Conservation (phyloP, 352 stramenopile species). For the Phytopythium mirpurense region DNA sequence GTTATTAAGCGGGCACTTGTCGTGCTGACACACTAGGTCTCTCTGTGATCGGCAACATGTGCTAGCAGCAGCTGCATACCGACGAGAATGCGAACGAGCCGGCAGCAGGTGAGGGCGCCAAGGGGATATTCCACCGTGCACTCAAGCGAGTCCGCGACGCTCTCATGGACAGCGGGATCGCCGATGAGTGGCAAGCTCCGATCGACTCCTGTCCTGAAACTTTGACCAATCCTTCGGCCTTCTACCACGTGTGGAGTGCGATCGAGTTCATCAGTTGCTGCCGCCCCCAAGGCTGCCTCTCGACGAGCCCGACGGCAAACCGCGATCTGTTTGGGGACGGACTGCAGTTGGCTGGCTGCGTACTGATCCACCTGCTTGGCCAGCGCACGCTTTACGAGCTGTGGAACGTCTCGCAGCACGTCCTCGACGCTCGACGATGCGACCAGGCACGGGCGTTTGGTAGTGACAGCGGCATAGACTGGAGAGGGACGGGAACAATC, state of each 20-base stretch:
- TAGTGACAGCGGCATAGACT: not conserved
- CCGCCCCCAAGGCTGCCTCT: conserved; percentile 9
- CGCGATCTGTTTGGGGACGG: conserved; percentile 51
- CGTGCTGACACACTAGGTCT: not conserved
- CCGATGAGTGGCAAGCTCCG: conserved; percentile 28
- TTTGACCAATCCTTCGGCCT: conserved; percentile 36
- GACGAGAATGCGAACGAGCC: not conserved
- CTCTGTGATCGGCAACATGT: too few relatives aligned
- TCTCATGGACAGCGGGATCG: conserved; percentile 27
- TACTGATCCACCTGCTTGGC: conserved; percentile 44
- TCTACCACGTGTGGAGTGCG: conserved; percentile 60
- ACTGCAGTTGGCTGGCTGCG: conserved; percentile 53
- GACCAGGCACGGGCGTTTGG: not conserved
- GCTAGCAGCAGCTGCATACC: not conserved
- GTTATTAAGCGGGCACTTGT: too few relatives aligned
- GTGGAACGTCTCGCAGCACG: conserved; percentile 59
- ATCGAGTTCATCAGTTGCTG: conserved; percentile 60
- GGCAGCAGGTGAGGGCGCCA: not conserved
- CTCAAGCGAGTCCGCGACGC: conserved; percentile 24
- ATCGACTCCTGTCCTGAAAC: conserved; percentile 33
- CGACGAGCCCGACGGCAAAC: conserved; percentile 4
- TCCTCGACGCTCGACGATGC: conserved; percentile 21
- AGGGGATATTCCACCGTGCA: conserved; percentile 15
- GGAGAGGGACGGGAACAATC: not conserved
- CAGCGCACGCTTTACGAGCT: conserved; percentile 51